Percentiles rank a stretch among this genome's conserved stretches.
phyloP scores from a whole-genome alignment of 805 yeast genomes.

The Suhomyces vadensis region DNA sequence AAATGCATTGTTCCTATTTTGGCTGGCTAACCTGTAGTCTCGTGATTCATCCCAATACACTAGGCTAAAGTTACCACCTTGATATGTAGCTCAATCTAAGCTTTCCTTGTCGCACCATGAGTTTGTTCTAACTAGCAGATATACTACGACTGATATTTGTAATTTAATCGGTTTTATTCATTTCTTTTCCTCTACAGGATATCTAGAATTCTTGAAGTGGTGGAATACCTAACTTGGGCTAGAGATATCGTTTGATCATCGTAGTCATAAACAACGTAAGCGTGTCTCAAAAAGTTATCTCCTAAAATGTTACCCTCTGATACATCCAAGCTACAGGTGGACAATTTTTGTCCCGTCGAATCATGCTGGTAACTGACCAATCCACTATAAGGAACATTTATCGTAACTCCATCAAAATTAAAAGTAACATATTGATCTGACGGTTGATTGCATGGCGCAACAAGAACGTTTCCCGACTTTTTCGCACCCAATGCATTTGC shows the following conservation, averaged over 20 bases:
- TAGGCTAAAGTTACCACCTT: no score
- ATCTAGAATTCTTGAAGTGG: slow-evolving; percentile 9
- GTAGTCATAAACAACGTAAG: slow-evolving; percentile 57
- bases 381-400: slow-evolving; percentile 10
- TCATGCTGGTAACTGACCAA: not conserved
- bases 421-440: slow-evolving; percentile 7
- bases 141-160: no score
- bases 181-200: not conserved
- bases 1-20: no score
- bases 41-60: no score
- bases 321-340: not conserved
- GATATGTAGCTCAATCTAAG: no score
- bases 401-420: slow-evolving; percentile 6
- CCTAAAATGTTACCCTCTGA: slow-evolving; percentile 38
- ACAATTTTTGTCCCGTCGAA: not conserved
- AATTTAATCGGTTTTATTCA: not conserved
- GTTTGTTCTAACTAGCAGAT: no score
- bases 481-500: slow-evolving; percentile 4
- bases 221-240: slow-evolving; percentile 46
- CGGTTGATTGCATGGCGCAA: slow-evolving; percentile 8
- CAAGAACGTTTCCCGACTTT: not conserved
- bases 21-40: no score
- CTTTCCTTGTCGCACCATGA: no score
- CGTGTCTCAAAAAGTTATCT: slow-evolving; percentile 52
- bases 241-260: slow-evolving; percentile 44